Conservation (phyloP, 2,329 filamentous ascomycete genomes). For the Seiridium unicorne region DNA sequence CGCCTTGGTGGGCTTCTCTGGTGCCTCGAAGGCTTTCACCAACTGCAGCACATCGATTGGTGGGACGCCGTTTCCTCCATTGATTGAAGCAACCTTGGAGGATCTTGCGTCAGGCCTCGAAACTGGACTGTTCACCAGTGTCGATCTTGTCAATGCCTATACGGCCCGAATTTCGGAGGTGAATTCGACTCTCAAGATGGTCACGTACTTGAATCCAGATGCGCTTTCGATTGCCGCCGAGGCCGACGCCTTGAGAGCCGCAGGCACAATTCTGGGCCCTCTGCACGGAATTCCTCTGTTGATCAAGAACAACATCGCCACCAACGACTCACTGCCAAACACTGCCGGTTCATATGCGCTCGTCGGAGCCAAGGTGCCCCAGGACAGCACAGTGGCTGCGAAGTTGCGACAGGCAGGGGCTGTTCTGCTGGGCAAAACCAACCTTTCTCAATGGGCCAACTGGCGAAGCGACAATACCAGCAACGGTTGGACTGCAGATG, state of each 20-base stretch:
- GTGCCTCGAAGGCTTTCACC: neutral
- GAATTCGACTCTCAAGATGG: conserved; percentile 28
- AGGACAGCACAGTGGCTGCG: conserved; percentile 56
- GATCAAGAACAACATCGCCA: conserved; percentile 68
- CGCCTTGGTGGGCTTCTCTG: neutral
- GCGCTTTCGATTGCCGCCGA: conserved; percentile 34
- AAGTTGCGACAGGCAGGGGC: conserved; percentile 61
- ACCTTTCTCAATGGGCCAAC: conserved; percentile 65
- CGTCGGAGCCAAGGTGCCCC: conserved; percentile 53
- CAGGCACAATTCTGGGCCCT: conserved; percentile 32
- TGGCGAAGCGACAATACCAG: conserved; percentile 54
- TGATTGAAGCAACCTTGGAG: conserved; percentile 21
- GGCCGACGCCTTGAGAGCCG: conserved; percentile 28
- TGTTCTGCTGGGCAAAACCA: conserved; percentile 66
- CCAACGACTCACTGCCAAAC: conserved; percentile 60
- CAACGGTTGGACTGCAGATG: conserved; percentile 64
- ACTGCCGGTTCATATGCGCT: conserved; percentile 63
- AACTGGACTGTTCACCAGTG: conserved; percentile 23
- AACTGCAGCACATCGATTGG: conserved; percentile 7
- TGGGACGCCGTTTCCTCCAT: conserved; percentile 12
- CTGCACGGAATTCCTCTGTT: conserved; percentile 65
- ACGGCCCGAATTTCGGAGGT: conserved; percentile 31
- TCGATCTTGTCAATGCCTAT: conserved; percentile 30
- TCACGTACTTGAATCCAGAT: conserved; percentile 35
- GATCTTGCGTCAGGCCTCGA: conserved; percentile 22